Evolutionary conservation across 1,284 basidiomycete species (phyloP), one percentile per base, ranked within the genome.

Genomic region (Sanghuangporus weigelae): DNA sequence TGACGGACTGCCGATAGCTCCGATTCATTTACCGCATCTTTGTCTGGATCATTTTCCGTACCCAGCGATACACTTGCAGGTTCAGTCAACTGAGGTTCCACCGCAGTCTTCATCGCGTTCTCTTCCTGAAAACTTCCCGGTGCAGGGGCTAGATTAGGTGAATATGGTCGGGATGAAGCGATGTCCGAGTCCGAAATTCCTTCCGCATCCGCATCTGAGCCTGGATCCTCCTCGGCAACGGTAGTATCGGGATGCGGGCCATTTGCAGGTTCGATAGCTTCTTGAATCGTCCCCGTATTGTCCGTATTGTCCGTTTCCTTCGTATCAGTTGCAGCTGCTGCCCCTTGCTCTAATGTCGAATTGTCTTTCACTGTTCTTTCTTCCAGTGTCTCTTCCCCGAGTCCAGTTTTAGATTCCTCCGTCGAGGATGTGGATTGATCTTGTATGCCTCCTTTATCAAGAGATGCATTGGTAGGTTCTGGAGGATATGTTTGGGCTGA

Each of bases 111-210:
- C 21, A 21, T 21, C 12, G 10, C 26, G 36, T 54, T 54, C 53
- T 38, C 53, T 36, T 38, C 31, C 26, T 12, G 53, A 54, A 35
- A 54, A 54, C 31, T 31, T 12, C 7, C 35, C 21, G 26, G 11
- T 48, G 31, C 44, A 36, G 40, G 14, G 40, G n/a, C 35, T 10
- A 39, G 60, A 31, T n/a, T 31, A 35, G 64, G 60, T 40, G 63
- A 62, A 11, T 56, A 59, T 12, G 60, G 57, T 26, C 60, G 60
- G 11, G 64, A 65, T 35, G 64, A 65, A 23, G 64, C 60, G 26
- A 65, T 65, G 42, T 65, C 64, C n/a, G 57, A 58, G 8, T 35
- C 60, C 21, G 39, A 38, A 19, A 55, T 58, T 39, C 31, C 53
- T 11, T 58, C 50, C 7, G 36, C 16, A 21, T 19, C 57, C 39